phyloP scores from a whole-genome alignment of 768 basidiomycete species.

The Tubosaeta brunneosetosa region DNA sequence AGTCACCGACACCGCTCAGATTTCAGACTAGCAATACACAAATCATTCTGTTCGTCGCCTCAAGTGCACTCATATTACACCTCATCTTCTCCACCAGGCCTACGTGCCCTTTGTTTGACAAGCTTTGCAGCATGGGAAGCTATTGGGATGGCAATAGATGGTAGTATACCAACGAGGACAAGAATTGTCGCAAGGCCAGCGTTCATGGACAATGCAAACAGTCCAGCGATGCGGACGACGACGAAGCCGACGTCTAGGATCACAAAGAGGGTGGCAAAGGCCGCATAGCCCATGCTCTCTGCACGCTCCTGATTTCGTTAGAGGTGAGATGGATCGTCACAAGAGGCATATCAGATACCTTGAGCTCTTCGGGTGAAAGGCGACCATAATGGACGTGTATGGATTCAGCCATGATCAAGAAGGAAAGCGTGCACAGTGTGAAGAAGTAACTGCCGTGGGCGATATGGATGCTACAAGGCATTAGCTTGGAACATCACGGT shows the following conservation, averaged over 20 bases:
- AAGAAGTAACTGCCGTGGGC: slow-evolving; percentile 2
- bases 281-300: slow-evolving; percentile 9
- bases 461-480: slow-evolving; percentile 17
- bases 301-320: slow-evolving; percentile 9
- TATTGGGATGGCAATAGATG: too few species aligned
- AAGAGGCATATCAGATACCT: slow-evolving; percentile 10
- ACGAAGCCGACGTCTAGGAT: slow-evolving; percentile 19
- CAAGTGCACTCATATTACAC: neutral
- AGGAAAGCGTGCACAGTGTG: slow-evolving; percentile 9
- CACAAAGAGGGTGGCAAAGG: slow-evolving; percentile 13
- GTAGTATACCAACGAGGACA: slow-evolving; percentile 9
- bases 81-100: neutral
- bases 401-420: slow-evolving; percentile 18
- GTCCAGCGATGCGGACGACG: slow-evolving; percentile 13
- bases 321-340: neutral
- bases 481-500: neutral
- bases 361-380: slow-evolving; percentile 20
- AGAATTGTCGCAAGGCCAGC: slow-evolving; percentile 11
- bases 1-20: too few species aligned
- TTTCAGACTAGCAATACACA: too few species aligned
- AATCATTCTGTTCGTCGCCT: too few species aligned
- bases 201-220: slow-evolving; percentile 10
- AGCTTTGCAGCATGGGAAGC: neutral
- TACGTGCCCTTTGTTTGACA: neutral
- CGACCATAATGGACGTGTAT: slow-evolving; percentile 18